Base-by-base conservation (phyloP, 1,139 yeast species). In the Candida tetrigidarum region DNA sequence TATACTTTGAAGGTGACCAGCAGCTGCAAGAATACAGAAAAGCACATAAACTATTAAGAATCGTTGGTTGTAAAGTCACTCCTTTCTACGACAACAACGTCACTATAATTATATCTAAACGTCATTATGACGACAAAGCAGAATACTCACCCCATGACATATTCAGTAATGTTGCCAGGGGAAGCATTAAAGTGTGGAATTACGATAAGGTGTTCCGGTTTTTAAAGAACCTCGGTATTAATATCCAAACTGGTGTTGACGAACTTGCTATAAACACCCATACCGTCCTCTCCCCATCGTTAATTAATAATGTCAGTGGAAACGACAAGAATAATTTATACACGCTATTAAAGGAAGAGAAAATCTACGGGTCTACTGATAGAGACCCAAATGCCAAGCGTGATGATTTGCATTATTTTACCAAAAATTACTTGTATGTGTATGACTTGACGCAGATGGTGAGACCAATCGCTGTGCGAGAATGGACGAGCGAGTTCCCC, bases 151-250 rank as follows among this genome's bases (percentile, higher is more conserved):
- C 78, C 4, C 79, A 81, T 41, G 96, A 87, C 62, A 81, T 89
- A 19, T 78, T 89, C 53, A 73, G 79, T 44, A 79, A 83, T 53
- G 96, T 92, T 3, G 66, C 73, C 26, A 71, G 70, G 48, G 76
- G 76, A 48, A 79, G 78, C 49, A 78, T 88, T 61, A 90, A 90
- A 61, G 86, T 92, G 14, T 92, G 98, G 97, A 83, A 86, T 40
- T 84, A 81, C 57, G 96, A 89, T 46, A 92, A 92, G 63, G 90
- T 92, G 7, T 78, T 84, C 56, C 72, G 97, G 41, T 91, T 93
- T 59, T 71, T 92, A 60, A 79, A 79, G 50, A 83, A 90, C 57
- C 69, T 92, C 55, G 87, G 93, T 37, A 82, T 68, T 10, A 53
- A 60, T 41, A 49, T 50, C 8, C 57, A 50, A 32, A 55, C 54